phyloP scores from a whole-genome alignment of 495 filamentous ascomycete species.

The Aspergillus sclerotiicarbonarius region DNA sequence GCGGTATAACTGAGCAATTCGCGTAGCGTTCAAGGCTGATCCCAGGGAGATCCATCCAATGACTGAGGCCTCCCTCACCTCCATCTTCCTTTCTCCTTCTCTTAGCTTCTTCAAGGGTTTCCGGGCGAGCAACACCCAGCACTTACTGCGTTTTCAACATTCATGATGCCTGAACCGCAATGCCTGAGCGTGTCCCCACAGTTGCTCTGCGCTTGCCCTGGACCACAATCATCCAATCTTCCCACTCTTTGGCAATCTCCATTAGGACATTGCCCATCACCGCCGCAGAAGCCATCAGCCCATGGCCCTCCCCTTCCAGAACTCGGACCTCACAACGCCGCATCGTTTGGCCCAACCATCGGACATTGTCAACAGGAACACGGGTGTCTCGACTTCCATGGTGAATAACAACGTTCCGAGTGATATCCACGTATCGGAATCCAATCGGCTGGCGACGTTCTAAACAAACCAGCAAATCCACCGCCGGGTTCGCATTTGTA shows the following conservation, averaged over 20 bases:
- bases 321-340: slow-evolving; percentile 85
- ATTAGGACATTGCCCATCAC: slow-evolving; percentile 93
- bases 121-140: background rate
- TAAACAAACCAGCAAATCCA: slow-evolving; percentile 88
- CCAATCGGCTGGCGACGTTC: slow-evolving; percentile 90
- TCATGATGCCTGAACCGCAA: slow-evolving; percentile 19
- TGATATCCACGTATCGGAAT: slow-evolving; percentile 96
- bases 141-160: background rate
- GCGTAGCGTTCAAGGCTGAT: background rate
- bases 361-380: slow-evolving; percentile 91
- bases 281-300: slow-evolving; percentile 87
- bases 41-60: background rate
- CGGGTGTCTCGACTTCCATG: slow-evolving; percentile 89
- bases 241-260: slow-evolving; percentile 93
- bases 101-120: background rate
- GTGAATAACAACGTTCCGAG: slow-evolving; percentile 83
- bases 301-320: slow-evolving; percentile 90
- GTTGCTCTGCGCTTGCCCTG: slow-evolving; percentile 47
- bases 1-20: slow-evolving; percentile 17
- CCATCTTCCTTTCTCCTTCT: background rate
- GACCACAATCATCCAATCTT: slow-evolving; percentile 76
- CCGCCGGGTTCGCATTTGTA: slow-evolving; percentile 85
- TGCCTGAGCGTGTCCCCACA: slow-evolving; percentile 23
- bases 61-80: background rate
- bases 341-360: slow-evolving; percentile 95